These are phyloP conservation scores for Elaeagnus macrophylla DNA, from an alignment of 306 rosid genomes.

Conservation along the genomic window DNA sequence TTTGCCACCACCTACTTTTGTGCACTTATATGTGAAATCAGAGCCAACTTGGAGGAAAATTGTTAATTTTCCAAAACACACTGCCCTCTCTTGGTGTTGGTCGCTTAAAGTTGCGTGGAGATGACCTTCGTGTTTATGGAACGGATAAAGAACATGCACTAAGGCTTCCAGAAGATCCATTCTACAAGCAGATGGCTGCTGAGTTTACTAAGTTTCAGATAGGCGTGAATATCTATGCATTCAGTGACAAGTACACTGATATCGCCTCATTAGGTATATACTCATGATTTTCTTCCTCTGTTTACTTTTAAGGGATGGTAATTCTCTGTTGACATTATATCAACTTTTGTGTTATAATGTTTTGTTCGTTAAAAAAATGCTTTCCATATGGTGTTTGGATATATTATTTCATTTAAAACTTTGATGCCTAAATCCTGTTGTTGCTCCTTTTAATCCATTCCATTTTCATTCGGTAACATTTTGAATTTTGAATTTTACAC, in stretches of 20 bases:
- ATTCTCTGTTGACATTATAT: constrained; percentile 7
- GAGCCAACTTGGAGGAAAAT: constrained; percentile 94
- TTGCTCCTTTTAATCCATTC: too few species aligned
- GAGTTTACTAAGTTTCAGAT: constrained; percentile 92
- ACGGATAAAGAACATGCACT: constrained; percentile 82
- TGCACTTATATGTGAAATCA: constrained; percentile 25
- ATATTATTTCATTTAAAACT: too few species aligned
- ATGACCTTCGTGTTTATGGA: constrained; percentile 86
- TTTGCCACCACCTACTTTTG: background rate
- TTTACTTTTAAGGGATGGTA: constrained; percentile 14
- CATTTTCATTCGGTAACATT: too few species aligned
- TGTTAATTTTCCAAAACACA: constrained; percentile 88
- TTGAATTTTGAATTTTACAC: too few species aligned
- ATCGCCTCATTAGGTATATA: constrained; percentile 82
- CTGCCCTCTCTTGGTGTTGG: constrained; percentile 97
- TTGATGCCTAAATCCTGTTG: too few species aligned
- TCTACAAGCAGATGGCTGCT: constrained; percentile 99
- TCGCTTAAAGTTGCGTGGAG: constrained; percentile 93
- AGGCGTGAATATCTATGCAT: constrained; percentile 68
- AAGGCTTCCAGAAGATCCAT: constrained; percentile 92
- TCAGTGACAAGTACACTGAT: constrained; percentile 98
- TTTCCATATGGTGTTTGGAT: background rate
- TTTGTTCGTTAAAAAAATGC: background rate
- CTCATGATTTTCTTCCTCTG: constrained; percentile 7
- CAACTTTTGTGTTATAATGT: background rate